Base-by-base conservation (phyloP, 768 basidiomycete species). In the Rhizopogon sp. region DNA sequence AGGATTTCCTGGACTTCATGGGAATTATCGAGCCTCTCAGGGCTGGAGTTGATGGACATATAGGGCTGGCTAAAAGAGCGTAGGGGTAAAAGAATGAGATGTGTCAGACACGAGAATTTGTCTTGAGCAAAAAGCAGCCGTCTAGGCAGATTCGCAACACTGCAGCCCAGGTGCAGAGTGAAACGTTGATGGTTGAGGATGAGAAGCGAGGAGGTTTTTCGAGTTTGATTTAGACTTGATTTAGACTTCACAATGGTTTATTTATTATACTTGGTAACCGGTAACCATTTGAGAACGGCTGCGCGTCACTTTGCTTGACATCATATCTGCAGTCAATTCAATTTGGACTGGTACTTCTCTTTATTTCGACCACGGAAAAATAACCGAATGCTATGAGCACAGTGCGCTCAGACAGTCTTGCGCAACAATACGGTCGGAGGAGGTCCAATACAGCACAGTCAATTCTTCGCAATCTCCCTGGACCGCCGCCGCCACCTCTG, bases 371-470 rank as follows among this genome's bases (percentile, higher is more conserved):
- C 44, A 10, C 29, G 17, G 17, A 47, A 17, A 20, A 47, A 47
- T 16, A 49, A 25, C 35, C 9, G 33, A 49, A 56, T 56, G 59
- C 49, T 33, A 88, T 88, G 88, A 73, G 77, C 39, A 74, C 73
- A 8, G 82, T 81, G 35, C 79, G 87, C 63, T 78, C 82, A 51
- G 84, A 85, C 66, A 81, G 87, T n/a, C 84, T 82, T 60, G 65
- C 76, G 10, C 76, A 61, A 41, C 70, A 77, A 54, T 80, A 74
- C 60, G 74, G 79, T 55, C 79, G 87, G 41, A 80, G 84, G 58
- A 79, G 88, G 45, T 89, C 89, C 37, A 89, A 88, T 65, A 90
- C 89, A 1, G 78, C 81, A 0, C 87, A 87, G 53, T 90, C 88
- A 3, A 72, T 80, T 56, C 75, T 82, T 56, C 77, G 82, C 56